Evolutionary conservation across 73 alveolate species (phyloP).

Genomic region (Paramecium pentaurelia): DNA sequence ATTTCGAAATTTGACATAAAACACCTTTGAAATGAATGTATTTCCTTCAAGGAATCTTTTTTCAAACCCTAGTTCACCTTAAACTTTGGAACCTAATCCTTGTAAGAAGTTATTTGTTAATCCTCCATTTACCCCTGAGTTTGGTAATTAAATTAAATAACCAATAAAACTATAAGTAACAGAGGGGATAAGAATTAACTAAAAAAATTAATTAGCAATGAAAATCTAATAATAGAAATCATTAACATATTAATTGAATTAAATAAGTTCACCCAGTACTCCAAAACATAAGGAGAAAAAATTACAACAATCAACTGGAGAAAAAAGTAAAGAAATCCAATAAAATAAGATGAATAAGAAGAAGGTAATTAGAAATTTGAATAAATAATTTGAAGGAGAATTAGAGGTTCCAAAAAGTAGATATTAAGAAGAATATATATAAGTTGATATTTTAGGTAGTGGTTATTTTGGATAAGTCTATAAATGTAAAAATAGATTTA

Average conservation of each 20-base stretch:
- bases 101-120: background rate
- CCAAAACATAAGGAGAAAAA: background rate
- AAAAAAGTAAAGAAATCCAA: background rate
- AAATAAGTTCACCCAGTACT: background rate
- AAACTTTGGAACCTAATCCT: background rate
- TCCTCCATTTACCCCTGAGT: background rate
- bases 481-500: slow-evolving; percentile 68
- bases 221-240: background rate
- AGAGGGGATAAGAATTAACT: background rate
- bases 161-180: background rate
- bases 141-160: background rate
- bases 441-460: slow-evolving; percentile 60
- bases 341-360: background rate
- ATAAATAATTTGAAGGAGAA: background rate
- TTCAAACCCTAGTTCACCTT: background rate
- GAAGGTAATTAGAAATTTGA: background rate
- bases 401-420: background rate
- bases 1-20: background rate
- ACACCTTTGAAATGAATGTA: background rate
- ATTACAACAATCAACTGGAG: background rate
- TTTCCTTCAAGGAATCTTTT: background rate
- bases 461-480: slow-evolving; percentile 82
- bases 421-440: slow-evolving; percentile 21
- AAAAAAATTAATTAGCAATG: background rate
- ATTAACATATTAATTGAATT: background rate